Evolutionary conservation across 2,329 filamentous ascomycete species (phyloP).

Genomic region (Colletotrichum neosansevieriae): DNA sequence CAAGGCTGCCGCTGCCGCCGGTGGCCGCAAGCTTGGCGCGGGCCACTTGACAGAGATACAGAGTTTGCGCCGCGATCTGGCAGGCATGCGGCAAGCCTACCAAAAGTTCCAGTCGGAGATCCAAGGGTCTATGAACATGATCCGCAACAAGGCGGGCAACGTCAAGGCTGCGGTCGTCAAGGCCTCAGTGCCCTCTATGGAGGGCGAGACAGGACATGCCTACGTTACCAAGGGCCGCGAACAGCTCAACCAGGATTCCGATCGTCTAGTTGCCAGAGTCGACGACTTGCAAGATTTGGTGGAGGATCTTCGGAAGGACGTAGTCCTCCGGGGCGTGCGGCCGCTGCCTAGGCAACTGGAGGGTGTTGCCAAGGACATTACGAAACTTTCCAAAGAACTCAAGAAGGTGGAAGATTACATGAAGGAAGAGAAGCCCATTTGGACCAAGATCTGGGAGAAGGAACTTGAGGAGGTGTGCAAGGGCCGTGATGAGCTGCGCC

Average conservation of each 20-base stretch:
- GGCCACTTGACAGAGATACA: conserved; percentile 83
- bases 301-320: conserved; percentile 96
- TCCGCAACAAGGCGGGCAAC: conserved; percentile 83
- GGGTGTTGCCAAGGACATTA: conserved; percentile 88
- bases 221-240: conserved; percentile 92
- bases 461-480: conserved; percentile 96
- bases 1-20: conserved; percentile 46
- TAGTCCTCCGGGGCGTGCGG: conserved; percentile 91
- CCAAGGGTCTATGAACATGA: conserved; percentile 84
- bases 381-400: conserved; percentile 82
- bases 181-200: conserved; percentile 76
- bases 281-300: conserved; percentile 98
- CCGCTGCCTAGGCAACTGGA: conserved; percentile 92
- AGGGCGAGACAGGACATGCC: conserved; percentile 82
- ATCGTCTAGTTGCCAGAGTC: conserved; percentile 89
- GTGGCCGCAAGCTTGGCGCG: conserved; percentile 61
- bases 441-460: conserved; percentile 99
- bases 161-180: conserved; percentile 83
- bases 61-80: conserved; percentile 86
- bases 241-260: conserved; percentile 85
- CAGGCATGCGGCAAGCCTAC: conserved; percentile 92
- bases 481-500: conserved; percentile 91
- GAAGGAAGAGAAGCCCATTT: conserved; percentile 91
- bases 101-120: conserved; percentile 91
- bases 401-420: conserved; percentile 96